Base-by-base conservation (phyloP, 2,329 filamentous ascomycete genomes). In the Fusarium buharicum region DNA sequence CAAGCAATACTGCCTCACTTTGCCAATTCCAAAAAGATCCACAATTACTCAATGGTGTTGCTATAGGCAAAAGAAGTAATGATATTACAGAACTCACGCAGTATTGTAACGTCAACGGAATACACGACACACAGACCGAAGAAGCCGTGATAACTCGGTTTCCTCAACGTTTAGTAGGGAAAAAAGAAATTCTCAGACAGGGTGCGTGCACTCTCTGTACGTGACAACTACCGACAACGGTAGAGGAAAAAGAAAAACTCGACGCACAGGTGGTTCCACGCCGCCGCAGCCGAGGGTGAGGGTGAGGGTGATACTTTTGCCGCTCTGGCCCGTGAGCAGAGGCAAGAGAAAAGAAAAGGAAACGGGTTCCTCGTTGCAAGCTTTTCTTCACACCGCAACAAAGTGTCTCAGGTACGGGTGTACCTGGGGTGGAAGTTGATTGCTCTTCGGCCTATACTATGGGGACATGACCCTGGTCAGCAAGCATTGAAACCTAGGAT, bases 181-280 rank as follows among this genome's bases (percentile, higher is more conserved):
- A 37, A 34, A 57, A 50, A 31, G 54, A 52, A 50, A 62, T 31
- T 37, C 45, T 41, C 13, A 6, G 16, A 20, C 27, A 12, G 34
- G 39, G 33, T 37, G 49, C 13, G 52, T 46, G 50, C 37, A 33
- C 30, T 33, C 13, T 59, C 44, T 34, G 16, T 18, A 41, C 34
- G 41, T 45, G 41, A 56, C 54, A 70, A 67, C 68, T 70, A 70
- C 68, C 68, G 68, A 46, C 46, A 46, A 49, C 55, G 50, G 54
- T 50, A 64, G 28, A 48, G 30, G 38, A 48, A 67, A 67, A 70
- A 68, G 51, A 57, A 70, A 60, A 28, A 36, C 45, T 52, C 47
- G 43, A 36, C 33, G 34, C 45, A 60, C 55, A 45, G 63, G 45
- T 59, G 59, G 62, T 64, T 53, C 64, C 59, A 66, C 52, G 54